Conservation (phyloP, 805 yeast genomes). For the Suhomyces emberorum region DNA sequence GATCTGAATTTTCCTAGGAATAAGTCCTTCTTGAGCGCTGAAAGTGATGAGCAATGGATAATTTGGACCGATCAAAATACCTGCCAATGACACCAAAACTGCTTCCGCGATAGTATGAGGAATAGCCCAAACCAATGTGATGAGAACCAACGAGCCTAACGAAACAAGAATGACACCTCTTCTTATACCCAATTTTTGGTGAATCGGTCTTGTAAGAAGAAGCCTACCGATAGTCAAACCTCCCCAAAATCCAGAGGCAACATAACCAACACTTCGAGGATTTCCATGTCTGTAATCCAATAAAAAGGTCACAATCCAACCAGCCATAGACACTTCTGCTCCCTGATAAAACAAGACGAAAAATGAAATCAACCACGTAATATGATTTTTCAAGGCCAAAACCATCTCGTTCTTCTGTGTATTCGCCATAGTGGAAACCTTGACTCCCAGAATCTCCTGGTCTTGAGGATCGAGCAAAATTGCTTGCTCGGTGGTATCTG, state of each 20-base stretch:
- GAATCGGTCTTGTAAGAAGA: conserved; percentile 40
- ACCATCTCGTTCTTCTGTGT: conserved; percentile 25
- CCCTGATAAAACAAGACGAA: conserved; percentile 66
- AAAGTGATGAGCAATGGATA: conserved; percentile 52
- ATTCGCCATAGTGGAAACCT: background rate
- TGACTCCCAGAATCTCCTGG: background rate
- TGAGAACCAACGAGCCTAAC: conserved; percentile 33
- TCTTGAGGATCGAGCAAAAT: background rate
- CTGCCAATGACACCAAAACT: conserved; percentile 47
- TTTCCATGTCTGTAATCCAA: conserved; percentile 51
- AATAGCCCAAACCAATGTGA: conserved; percentile 47
- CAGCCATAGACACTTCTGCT: conserved; percentile 64
- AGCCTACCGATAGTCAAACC: conserved; percentile 68
- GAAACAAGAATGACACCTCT: conserved; percentile 39
- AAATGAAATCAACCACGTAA: conserved; percentile 48
- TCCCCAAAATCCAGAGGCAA: conserved; percentile 69
- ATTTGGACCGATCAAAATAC: conserved; percentile 64
- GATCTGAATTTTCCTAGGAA: conserved; percentile 52
- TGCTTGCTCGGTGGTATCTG: conserved; percentile 8
- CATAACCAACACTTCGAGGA: conserved; percentile 50
- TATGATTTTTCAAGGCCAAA: conserved; percentile 36
- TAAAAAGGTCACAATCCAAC: conserved; percentile 68
- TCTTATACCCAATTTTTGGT: conserved; percentile 42
- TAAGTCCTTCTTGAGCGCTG: conserved; percentile 31
- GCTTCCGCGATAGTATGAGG: conserved; percentile 45